Evolutionary conservation across 2,329 filamentous ascomycete species (phyloP).

Genomic region (Fusarium citri): DNA sequence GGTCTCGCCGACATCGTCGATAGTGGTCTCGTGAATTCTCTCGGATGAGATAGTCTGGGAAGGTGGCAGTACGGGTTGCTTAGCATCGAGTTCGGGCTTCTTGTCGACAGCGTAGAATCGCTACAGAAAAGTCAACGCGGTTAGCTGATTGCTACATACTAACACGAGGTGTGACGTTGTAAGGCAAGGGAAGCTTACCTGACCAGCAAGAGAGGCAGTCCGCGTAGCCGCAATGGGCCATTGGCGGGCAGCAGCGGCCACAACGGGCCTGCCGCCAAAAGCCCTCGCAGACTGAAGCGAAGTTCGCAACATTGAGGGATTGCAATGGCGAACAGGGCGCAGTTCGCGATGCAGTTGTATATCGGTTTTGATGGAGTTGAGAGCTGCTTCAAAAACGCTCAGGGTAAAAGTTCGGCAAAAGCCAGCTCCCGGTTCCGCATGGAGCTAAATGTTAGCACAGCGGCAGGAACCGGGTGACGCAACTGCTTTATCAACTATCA

Average conservation of each 20-base stretch:
- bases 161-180: slow-evolving; percentile 50
- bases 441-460: slow-evolving; percentile 40
- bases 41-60: slow-evolving; percentile 65
- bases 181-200: slow-evolving; percentile 52
- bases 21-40: slow-evolving; percentile 55
- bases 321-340: slow-evolving; percentile 58
- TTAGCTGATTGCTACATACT: slow-evolving; percentile 48
- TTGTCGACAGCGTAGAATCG: slow-evolving; percentile 68
- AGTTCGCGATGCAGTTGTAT: slow-evolving; percentile 46
- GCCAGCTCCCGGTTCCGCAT: slow-evolving; percentile 44
- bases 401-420: slow-evolving; percentile 60
- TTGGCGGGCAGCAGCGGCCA: slow-evolving; percentile 67
- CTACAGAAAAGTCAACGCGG: slow-evolving; percentile 50
- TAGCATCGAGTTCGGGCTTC: slow-evolving; percentile 62
- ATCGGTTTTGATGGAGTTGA: slow-evolving; percentile 50
- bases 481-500: slow-evolving; percentile 30
- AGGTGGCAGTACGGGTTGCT: slow-evolving; percentile 64
- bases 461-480: slow-evolving; percentile 55
- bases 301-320: slow-evolving; percentile 74
- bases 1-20: slow-evolving; percentile 53
- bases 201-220: slow-evolving; percentile 48
- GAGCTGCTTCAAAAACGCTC: slow-evolving; percentile 56
- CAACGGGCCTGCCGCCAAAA: slow-evolving; percentile 66
- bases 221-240: slow-evolving; percentile 61
- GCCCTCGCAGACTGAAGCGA: slow-evolving; percentile 73